Base-by-base conservation (phyloP, 352 stramenopile genomes). In the Peronosclerospora sorghi region DNA sequence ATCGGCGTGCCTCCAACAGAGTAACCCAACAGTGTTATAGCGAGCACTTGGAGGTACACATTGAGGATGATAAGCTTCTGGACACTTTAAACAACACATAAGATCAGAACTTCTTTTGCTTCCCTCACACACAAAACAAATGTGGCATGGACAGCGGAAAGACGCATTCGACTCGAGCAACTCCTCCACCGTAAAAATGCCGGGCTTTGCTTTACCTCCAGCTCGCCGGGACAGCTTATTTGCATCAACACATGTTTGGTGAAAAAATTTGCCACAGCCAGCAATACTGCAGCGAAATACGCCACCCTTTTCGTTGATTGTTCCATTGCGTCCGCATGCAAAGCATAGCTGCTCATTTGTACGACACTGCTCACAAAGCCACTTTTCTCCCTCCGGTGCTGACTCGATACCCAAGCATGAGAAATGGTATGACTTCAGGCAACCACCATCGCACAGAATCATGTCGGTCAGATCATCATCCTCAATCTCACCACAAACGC, bases 371-470 rank as follows among this genome's bases (percentile, higher is more conserved):
- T 90, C 73, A 42, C 91, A 97, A 4, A 95, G 57, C 86, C 87
- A 97, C 20, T 74, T 35, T 38, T 90, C 66, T 14, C 80, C 74
- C 1, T 91, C 65, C 1, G 77, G 73, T 15, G 68, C 63, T 0
- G 59, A 48, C 1, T 83, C 65, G 8, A 97, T 62, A 15, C 86
- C 86, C 15, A 95, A 65, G 59, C 91, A 97, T 18, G 74, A 83
- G 18, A 91, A 84, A 54, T 97, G 91, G 68, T 95, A 97, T 35
- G 86, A 83, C 36, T 87, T 90, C 21, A 88, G 54, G 48, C 91
- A 97, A 1, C 68, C 62, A n/a, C 88, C 89, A 57, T 97, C 88
- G 41, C 91, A 97, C 37, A 97, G 40, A 9, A 97, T 65, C 60
- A 97, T 76, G 37, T 94, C 66, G 5, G 62, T 81, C 27, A 86